Conservation (phyloP, 2,329 filamentous ascomycete genomes). For the Cordyceps tenuipes region DNA sequence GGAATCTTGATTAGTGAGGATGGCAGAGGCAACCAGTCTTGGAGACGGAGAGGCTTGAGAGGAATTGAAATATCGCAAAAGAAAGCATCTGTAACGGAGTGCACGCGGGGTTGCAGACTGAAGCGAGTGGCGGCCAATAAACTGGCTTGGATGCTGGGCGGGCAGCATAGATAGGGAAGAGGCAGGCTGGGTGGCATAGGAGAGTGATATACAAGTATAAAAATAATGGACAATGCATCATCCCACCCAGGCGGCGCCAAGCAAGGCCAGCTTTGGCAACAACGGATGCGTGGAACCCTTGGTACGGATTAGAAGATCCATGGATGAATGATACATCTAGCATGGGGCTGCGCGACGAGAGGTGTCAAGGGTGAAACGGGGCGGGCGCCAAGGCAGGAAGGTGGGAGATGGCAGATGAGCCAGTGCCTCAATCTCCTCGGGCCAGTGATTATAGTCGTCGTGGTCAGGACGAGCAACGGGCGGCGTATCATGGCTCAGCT, state of each 20-base stretch:
- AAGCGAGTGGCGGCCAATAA: slow-evolving; percentile 9
- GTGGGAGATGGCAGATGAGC: slow-evolving; percentile 1
- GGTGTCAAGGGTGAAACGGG: slow-evolving; percentile 11
- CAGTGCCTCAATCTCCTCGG: not conserved
- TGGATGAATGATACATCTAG: slow-evolving; percentile 6
- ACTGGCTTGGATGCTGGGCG: slow-evolving; percentile 1
- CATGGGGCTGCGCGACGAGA: slow-evolving; percentile 1
- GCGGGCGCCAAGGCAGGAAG: slow-evolving; percentile 5
- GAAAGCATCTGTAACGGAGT: not conserved
- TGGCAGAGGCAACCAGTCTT: not conserved
- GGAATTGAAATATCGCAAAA: not conserved
- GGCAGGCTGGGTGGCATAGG: not conserved
- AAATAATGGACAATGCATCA: not conserved
- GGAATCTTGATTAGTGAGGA: not conserved
- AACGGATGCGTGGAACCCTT: not conserved
- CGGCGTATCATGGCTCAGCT: not conserved
- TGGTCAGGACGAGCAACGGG: not conserved
- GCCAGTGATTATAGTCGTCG: not conserved
- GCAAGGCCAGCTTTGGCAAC: not conserved
- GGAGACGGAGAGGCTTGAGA: not conserved
- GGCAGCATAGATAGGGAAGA: not conserved
- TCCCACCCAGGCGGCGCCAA: not conserved
- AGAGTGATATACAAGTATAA: not conserved
- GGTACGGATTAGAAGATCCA: not conserved
- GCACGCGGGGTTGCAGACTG: not conserved